Percentiles rank a stretch among this genome's conserved stretches.
These are phyloP conservation scores for Cardamine resedifolia DNA, from an alignment of 345 rosid species.

Conservation along the genomic window DNA sequence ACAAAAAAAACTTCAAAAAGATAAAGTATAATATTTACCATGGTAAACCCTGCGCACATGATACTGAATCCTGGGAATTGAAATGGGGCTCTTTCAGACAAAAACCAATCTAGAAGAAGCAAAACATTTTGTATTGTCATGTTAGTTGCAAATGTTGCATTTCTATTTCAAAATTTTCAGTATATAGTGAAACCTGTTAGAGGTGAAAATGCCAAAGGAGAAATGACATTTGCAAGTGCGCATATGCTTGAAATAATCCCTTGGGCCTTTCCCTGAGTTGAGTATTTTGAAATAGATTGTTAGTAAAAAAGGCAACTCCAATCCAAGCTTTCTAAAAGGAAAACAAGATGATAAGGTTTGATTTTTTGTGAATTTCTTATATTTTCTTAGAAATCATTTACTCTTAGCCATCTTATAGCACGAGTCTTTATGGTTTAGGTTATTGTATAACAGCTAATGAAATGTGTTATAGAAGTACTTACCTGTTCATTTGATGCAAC, in stretches of 20 bases:
- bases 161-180: neutral
- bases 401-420: neutral
- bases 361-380: neutral
- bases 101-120: conserved; percentile 64
- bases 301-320: neutral
- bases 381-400: neutral
- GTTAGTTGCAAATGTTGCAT: neutral
- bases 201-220: conserved; percentile 80
- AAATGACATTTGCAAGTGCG: conserved; percentile 65
- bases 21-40: conserved; percentile 53
- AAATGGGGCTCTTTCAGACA: conserved; percentile 80
- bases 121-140: neutral
- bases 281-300: neutral
- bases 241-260: conserved; percentile 85
- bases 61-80: conserved; percentile 90
- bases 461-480: neutral
- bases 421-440: neutral
- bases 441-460: neutral
- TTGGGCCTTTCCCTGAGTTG: conserved; percentile 82
- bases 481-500: conserved; percentile 85
- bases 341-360: neutral
- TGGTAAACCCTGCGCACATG: conserved; percentile 63
- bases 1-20: too few relatives aligned
- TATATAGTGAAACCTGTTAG: conserved; percentile 60
- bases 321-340: neutral